Base-by-base conservation (phyloP, 148 eudicot genomes). In the Euryodendron excelsum region DNA sequence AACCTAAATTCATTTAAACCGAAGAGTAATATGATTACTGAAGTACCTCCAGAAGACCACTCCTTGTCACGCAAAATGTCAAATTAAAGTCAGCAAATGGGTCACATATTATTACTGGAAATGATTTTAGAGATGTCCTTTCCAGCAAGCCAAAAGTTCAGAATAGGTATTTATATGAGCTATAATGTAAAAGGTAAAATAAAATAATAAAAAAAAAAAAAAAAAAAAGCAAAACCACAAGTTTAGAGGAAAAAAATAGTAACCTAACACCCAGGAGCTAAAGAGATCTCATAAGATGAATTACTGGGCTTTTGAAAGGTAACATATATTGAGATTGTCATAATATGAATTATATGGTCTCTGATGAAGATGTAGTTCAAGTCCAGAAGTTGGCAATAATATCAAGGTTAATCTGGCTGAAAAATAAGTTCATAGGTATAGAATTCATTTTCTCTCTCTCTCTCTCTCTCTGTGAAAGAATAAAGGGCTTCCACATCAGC, bases 61-160 rank as follows among this genome's bases (percentile, higher is more conserved):
- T 85, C 77, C 76, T 80, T 77, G 93, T 82, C 86, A 90, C 81
- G 74, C 98, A 90, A 66, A 90, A 96, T 69, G 94, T 89, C 83
- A 87, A 81, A 89, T 96, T 96, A 55, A 87, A 88, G 78, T 86
- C 86, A 60, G 82, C 90, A 77, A 82, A 92, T 50, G 86, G 78
- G 86, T 91, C 97, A 75, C 90, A 91, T 30, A 95, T 76, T n/a
- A 91, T 86, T 58, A 89, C 89, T 1, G 98, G 93, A 82, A 89
- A 90, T 68, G 84, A 79, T 77, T 77, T 85, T 73, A 88, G 74
- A 58, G 77, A 79, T 80, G 83, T 70, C 84, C 89, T 91, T 56
- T 89, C 93, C 91, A 93, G 93, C 77, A 90, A 66, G 61, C 72
- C 78, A 77, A 72, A 81, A 72, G n/a, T 11, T 66, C 64, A 69